A percentile compares a stretch with the other conserved stretches of the same genome.
Evolutionary conservation across 164 flowering plant species (phyloP).

Genomic region (Chloranthus sessilifolius): DNA sequence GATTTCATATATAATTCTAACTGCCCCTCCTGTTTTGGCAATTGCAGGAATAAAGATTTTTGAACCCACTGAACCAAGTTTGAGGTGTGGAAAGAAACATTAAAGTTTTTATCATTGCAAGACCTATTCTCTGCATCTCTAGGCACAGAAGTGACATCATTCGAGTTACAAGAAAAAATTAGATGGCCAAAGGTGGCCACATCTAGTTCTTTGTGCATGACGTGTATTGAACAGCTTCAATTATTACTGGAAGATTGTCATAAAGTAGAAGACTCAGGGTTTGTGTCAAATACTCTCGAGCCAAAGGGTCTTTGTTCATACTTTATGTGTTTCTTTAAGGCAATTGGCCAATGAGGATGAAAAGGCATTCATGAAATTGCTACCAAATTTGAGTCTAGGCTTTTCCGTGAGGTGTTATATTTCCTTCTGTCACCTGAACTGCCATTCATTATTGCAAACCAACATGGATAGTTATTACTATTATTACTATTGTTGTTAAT

Average conservation of each 20-base stretch:
- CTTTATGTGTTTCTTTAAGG: slow-evolving; percentile 77
- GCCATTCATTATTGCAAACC: no score
- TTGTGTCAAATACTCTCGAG: slow-evolving; percentile 38
- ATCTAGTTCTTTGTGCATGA: slow-evolving; percentile 56
- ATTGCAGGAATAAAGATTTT: no score
- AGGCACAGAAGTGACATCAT: slow-evolving; percentile 92
- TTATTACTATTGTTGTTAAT: no score
- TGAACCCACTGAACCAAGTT: no score
- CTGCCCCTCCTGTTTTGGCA: no score
- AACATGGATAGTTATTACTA: no score
- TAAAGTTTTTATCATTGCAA: slow-evolving; percentile 90
- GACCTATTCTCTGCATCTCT: slow-evolving; percentile 90
- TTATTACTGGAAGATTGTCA: slow-evolving; percentile 68
- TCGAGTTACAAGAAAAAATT: slow-evolving; percentile 87
- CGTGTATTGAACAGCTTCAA: slow-evolving; percentile 90
- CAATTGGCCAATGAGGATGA: slow-evolving; percentile 69
- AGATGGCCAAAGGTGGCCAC: slow-evolving; percentile 84
- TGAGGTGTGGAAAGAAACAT: slow-evolving; percentile 66
- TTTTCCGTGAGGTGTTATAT: slow-evolving; percentile 61
- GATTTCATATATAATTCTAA: no score
- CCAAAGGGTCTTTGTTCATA: slow-evolving; percentile 71
- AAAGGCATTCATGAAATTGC: slow-evolving; percentile 59
- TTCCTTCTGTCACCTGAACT: neutral
- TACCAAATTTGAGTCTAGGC: slow-evolving; percentile 55
- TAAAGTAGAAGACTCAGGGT: slow-evolving; percentile 48